Conservation (phyloP, 2,329 filamentous ascomycete species). For the Paraconiothyrium sp. region DNA sequence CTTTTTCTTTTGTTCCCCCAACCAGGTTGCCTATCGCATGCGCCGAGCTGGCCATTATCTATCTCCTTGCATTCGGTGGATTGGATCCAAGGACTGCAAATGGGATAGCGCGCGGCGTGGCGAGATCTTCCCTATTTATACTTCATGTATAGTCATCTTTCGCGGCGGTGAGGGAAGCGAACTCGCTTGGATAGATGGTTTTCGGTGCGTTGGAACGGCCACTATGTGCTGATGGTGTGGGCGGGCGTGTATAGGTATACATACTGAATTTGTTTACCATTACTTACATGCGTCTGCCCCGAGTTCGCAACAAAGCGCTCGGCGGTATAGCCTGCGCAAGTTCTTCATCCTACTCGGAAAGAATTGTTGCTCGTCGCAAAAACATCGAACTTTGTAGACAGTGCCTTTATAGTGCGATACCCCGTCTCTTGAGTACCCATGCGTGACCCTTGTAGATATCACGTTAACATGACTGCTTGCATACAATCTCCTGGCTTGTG, state of each 20-base stretch:
- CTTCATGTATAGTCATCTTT: slow-evolving; percentile 13
- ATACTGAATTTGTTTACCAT: slow-evolving; percentile 10
- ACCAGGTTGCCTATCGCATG: slow-evolving; percentile 9
- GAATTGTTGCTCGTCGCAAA: too few species aligned
- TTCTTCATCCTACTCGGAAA: too few species aligned
- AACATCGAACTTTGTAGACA: too few species aligned
- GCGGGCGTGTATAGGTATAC: slow-evolving; percentile 7
- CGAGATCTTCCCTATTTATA: not conserved
- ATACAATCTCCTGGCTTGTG: too few species aligned
- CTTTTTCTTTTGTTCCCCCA: slow-evolving; percentile 4
- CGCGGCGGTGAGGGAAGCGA: not conserved
- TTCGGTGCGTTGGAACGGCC: not conserved
- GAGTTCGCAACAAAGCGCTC: too few species aligned
- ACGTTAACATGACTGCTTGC: too few species aligned
- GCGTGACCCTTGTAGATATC: too few species aligned
- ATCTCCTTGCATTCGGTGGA: slow-evolving; percentile 6
- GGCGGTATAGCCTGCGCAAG: too few species aligned
- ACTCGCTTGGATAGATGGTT: not conserved
- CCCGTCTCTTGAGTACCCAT: too few species aligned
- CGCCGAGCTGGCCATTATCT: slow-evolving; percentile 16
- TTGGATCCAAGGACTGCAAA: slow-evolving; percentile 4
- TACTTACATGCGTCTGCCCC: not conserved
- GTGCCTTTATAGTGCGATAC: too few species aligned
- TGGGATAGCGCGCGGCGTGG: not conserved
- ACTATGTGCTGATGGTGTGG: not conserved